Conservation (phyloP, 768 basidiomycete genomes). For the Lactarius psammicola region DNA sequence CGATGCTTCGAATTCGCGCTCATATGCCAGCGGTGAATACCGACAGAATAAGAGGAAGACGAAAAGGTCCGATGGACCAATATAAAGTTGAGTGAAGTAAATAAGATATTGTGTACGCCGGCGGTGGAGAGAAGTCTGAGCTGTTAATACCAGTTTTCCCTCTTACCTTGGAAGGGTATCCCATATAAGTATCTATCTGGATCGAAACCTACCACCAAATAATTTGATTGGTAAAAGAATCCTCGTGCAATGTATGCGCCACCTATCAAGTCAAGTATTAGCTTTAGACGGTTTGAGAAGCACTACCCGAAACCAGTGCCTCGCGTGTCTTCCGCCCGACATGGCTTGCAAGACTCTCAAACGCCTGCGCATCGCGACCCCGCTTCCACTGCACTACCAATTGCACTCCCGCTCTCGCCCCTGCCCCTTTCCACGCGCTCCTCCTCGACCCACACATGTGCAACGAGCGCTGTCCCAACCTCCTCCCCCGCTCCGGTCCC, state of each 20-base stretch:
- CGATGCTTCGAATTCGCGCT: no score
- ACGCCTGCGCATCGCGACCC: constrained; percentile 55
- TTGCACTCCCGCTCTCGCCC: constrained; percentile 1
- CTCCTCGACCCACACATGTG: constrained; percentile 33
- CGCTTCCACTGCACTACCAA: constrained; percentile 61
- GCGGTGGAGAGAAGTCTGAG: no score
- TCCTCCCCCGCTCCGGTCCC: constrained; percentile 11
- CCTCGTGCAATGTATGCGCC: background rate
- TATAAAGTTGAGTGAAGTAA: background rate
- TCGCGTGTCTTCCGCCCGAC: constrained; percentile 49
- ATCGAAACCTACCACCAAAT: no score
- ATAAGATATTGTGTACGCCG: background rate
- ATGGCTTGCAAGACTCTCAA: constrained; percentile 70
- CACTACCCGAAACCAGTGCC: background rate
- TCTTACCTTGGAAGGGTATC: background rate
- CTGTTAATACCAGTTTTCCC: background rate
- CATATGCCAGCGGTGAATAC: background rate
- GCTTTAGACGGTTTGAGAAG: background rate
- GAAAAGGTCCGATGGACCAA: background rate
- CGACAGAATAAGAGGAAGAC: background rate
- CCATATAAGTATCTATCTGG: no score
- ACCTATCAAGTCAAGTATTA: background rate
- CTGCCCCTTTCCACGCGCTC: background rate
- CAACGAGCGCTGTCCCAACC: constrained; percentile 20
- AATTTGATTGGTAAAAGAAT: background rate